phyloP scores from a whole-genome alignment of 2,329 filamentous ascomycete genomes.

The Aspergillus fumigatiaffinis region DNA sequence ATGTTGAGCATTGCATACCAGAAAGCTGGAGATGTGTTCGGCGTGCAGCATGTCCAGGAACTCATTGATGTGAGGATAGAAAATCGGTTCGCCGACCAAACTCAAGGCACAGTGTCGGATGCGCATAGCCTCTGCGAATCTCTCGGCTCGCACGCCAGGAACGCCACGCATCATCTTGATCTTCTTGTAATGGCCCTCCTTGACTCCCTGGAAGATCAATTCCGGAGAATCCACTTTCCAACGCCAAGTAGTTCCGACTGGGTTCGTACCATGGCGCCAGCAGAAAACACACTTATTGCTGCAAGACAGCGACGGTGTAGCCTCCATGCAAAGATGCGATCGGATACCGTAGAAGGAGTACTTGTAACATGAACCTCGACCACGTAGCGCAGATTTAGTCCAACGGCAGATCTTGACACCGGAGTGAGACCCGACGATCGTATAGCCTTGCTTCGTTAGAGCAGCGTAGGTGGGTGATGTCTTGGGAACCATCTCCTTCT shows the following conservation, averaged over 20 bases:
- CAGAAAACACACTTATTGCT: slow-evolving; percentile 99
- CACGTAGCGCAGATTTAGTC: slow-evolving; percentile 94
- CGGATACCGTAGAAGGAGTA: slow-evolving; percentile 96
- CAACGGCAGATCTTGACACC: slow-evolving; percentile 97
- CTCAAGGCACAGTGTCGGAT: slow-evolving; percentile 91
- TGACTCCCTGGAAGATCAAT: slow-evolving; percentile 84
- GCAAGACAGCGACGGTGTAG: slow-evolving; percentile 90
- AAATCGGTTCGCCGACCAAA: slow-evolving; percentile 95
- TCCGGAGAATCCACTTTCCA: slow-evolving; percentile 93
- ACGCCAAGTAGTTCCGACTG: slow-evolving; percentile 92
- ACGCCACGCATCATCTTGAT: slow-evolving; percentile 97
- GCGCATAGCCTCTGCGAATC: slow-evolving; percentile 87
- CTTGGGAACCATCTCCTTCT: slow-evolving; percentile 92
- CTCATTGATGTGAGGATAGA: slow-evolving; percentile 96
- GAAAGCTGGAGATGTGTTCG: slow-evolving; percentile 85
- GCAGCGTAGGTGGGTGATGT: slow-evolving; percentile 83
- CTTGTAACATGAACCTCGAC: slow-evolving; percentile 94
- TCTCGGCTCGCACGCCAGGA: slow-evolving; percentile 84
- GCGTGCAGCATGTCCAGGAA: slow-evolving; percentile 78
- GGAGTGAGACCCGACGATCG: slow-evolving; percentile 90
- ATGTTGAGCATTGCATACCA: slow-evolving; percentile 96
- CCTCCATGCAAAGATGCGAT: slow-evolving; percentile 98
- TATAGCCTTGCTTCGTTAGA: slow-evolving; percentile 93
- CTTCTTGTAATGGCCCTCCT: slow-evolving; percentile 90
- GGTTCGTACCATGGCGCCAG: slow-evolving; percentile 97